Base-by-base conservation (phyloP, 2,329 filamentous ascomycete species). In the Macrophomina tecta region DNA sequence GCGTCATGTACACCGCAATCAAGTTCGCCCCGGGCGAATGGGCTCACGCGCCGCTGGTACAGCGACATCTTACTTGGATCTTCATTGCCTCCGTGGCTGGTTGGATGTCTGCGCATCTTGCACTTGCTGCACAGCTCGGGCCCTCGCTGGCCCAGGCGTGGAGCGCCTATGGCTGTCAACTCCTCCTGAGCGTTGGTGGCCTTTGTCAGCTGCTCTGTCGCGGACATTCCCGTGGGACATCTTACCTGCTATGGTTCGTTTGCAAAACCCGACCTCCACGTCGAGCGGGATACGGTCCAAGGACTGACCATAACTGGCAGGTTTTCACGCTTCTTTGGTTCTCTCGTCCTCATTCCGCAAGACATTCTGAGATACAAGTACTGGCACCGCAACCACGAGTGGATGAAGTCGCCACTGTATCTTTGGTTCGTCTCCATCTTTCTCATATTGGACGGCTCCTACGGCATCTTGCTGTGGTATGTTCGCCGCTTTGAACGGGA, bases 1-100 rank as follows among this genome's bases (percentile, higher is more conserved):
- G 78, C 2, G 76, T 87, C 38, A 73, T 86, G 11, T 83, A 82
- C 69, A 78, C 76, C 3, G 80, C 82, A 12, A 69, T 86, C n/a
- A 78, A 74, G 18, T 81, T 80, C 58, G 83, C 80, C 0, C 75
- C 74, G 3, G 68, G 77, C 16, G 84, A 84, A 14, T 85, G 84
- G 77, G 74, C 69, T 69, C 66, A 81, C 77, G 69, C 72, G 28
- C 79, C 81, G 0, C 74, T 81, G 23, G 73, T 86, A 5, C 82
- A 78, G 4, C 73, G 76, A 28, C 64, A 67, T 34, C 16, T 66
- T 14, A 53, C 11, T 45, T 48, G 7, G 63, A 65, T 65, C 18
- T 32, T 65, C 7, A 28, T 30, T 14, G 48, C 14, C 28, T 28
- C 11, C 18, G 8, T 28, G 2, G 4, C 14, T 30, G 48, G 48